Conservation (phyloP, 768 basidiomycete genomes). For the Pleurotus djamor region DNA sequence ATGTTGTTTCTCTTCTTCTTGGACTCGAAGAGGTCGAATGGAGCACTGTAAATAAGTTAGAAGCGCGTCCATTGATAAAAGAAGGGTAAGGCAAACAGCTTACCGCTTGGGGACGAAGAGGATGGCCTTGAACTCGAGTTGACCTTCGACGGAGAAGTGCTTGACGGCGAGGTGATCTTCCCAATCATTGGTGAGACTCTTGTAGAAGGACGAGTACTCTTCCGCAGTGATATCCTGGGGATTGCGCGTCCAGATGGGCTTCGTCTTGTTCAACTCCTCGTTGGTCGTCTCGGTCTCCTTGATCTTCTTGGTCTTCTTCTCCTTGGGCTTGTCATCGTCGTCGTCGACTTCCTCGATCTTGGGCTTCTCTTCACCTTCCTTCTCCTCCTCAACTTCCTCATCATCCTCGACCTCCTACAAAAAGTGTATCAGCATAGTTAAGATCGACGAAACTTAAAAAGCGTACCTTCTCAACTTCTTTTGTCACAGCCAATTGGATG, state of each 20-base stretch:
- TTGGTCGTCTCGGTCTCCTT: conserved; percentile 86
- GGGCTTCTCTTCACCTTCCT: conserved; percentile 72
- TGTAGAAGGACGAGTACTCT: conserved; percentile 97
- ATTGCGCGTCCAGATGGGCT: conserved; percentile 99
- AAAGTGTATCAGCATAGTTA: conserved; percentile 8
- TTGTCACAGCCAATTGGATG: conserved; percentile 96
- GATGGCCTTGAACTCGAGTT: conserved; percentile 99
- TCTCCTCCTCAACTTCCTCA: conserved; percentile 70
- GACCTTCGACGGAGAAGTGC: conserved; percentile 99
- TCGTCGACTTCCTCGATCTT: conserved; percentile 86
- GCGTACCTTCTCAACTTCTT: conserved; percentile 97
- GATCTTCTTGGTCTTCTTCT: conserved; percentile 93
- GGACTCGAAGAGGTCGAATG: conserved; percentile 99
- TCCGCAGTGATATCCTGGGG: conserved; percentile 90
- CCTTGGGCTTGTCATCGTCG: conserved; percentile 80
- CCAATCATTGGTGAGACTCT: conserved; percentile 99
- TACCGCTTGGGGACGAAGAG: conserved; percentile 96
- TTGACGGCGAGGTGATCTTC: conserved; percentile 99
- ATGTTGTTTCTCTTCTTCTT: conserved; percentile 99
- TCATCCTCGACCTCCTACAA: conserved; percentile 84
- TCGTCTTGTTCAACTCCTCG: conserved; percentile 99
- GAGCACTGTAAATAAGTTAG: conserved; percentile 55
- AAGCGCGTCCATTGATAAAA: conserved; percentile 9
- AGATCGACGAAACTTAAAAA: not conserved
- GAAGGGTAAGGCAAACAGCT: conserved; percentile 17